A percentile compares a stretch with the other conserved stretches of the same genome.
Conservation (phyloP, 306 rosid species). For the Geum urbanum region DNA sequence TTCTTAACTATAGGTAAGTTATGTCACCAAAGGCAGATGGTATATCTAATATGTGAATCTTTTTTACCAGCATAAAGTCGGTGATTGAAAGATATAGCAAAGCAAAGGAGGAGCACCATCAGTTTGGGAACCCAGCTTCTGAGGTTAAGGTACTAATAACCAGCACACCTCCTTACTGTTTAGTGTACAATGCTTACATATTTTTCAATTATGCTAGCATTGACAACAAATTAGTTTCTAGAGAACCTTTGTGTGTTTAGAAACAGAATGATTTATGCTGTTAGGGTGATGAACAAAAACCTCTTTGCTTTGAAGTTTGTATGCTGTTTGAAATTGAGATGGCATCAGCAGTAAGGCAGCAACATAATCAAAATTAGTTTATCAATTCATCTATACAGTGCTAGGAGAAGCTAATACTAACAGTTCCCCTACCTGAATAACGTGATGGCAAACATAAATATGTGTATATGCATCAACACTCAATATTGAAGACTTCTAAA, state of each 20-base stretch:
- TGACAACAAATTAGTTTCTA: neutral
- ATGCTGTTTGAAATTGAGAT: neutral
- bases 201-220: neutral
- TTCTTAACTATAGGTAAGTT: neutral
- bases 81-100: constrained; percentile 73
- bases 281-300: neutral
- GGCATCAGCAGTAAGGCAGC: neutral
- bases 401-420: neutral
- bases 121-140: constrained; percentile 47
- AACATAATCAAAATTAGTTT: neutral
- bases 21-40: neutral
- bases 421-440: too few species aligned
- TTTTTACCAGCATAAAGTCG: constrained; percentile 68
- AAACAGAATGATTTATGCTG: too few species aligned
- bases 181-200: neutral
- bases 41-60: constrained; percentile 28
- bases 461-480: neutral
- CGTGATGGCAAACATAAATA: neutral
- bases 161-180: neutral
- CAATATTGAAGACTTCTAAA: neutral
- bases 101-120: constrained; percentile 63
- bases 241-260: neutral
- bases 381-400: neutral
- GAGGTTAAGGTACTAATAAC: constrained; percentile 69
- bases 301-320: too few species aligned